A percentile compares a stretch with the other conserved stretches of the same genome.
These are phyloP conservation scores for Mucor mucedo DNA, from an alignment of 371 early-diverging fungal species.

Conservation along the genomic window DNA sequence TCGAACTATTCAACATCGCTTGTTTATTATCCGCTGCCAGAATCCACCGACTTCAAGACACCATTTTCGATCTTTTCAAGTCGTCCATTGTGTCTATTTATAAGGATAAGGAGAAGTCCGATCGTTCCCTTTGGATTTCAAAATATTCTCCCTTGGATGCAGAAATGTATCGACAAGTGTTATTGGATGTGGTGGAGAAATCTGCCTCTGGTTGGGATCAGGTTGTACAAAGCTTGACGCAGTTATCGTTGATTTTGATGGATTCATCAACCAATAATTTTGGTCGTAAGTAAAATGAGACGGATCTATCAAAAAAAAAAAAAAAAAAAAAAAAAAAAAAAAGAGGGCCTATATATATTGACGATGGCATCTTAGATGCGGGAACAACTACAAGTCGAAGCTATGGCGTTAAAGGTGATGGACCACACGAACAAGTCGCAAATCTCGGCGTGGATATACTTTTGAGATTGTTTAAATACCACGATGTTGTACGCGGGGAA, in stretches of 20 bases:
- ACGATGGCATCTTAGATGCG: neutral
- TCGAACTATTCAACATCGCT: conserved; percentile 58
- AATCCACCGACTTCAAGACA: conserved; percentile 64
- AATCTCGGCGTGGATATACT: conserved; percentile 53
- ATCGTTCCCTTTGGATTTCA: conserved; percentile 57
- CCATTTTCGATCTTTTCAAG: conserved; percentile 57
- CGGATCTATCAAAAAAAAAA: conserved; percentile 8
- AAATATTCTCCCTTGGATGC: conserved; percentile 14
- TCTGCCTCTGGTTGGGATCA: conserved; percentile 68
- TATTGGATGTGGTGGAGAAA: conserved; percentile 43
- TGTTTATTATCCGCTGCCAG: conserved; percentile 64
- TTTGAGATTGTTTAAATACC: conserved; percentile 57
- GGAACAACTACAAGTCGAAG: conserved; percentile 10
- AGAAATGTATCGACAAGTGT: conserved; percentile 7
- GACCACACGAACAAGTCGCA: conserved; percentile 33
- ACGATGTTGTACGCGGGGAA: conserved; percentile 61
- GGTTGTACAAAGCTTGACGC: conserved; percentile 62
- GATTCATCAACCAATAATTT: conserved; percentile 45
- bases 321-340: neutral
- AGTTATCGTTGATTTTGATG: conserved; percentile 58
- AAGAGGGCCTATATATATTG: neutral
- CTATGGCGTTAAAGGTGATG: conserved; percentile 4
- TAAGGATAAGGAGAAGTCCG: conserved; percentile 57
- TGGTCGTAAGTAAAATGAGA: conserved; percentile 3
- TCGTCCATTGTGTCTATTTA: conserved; percentile 48